A percentile compares a stretch with the other conserved stretches of the same genome.
Conservation (phyloP, 257 asterid genomes). For the Nicotiana paniculata region DNA sequence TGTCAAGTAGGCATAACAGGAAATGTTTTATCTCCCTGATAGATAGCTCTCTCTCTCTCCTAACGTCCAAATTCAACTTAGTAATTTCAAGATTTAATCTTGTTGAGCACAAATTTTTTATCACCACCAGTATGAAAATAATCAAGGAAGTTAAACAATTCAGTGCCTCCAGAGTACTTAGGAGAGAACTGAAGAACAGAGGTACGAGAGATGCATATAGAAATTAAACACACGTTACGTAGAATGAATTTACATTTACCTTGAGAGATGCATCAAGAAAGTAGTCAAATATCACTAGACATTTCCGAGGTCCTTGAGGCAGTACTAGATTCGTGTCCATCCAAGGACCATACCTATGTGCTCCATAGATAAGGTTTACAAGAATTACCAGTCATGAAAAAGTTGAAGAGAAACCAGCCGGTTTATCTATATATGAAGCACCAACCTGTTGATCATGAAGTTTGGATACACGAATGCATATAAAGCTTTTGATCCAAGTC, state of each 20-base stretch:
- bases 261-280: constrained; percentile 63
- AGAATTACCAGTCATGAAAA: neutral
- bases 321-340: constrained; percentile 85
- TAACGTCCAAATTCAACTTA: neutral
- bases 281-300: constrained; percentile 80
- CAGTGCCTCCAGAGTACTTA: neutral
- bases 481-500: constrained; percentile 65
- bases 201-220: neutral
- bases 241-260: constrained; percentile 27
- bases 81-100: neutral
- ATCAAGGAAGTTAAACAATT: neutral
- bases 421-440: neutral
- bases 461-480: constrained; percentile 84
- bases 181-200: neutral
- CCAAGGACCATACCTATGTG: constrained; percentile 85
- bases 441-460: constrained; percentile 88
- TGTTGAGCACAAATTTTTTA: neutral
- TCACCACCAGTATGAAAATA: neutral
- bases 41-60: neutral
- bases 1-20: neutral
- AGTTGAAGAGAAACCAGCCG: neutral
- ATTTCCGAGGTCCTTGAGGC: constrained; percentile 72
- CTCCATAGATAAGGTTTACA: neutral
- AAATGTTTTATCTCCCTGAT: neutral
- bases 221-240: neutral